phyloP scores from a whole-genome alignment of 148 eudicot species.

The Selenicereus undatus region DNA sequence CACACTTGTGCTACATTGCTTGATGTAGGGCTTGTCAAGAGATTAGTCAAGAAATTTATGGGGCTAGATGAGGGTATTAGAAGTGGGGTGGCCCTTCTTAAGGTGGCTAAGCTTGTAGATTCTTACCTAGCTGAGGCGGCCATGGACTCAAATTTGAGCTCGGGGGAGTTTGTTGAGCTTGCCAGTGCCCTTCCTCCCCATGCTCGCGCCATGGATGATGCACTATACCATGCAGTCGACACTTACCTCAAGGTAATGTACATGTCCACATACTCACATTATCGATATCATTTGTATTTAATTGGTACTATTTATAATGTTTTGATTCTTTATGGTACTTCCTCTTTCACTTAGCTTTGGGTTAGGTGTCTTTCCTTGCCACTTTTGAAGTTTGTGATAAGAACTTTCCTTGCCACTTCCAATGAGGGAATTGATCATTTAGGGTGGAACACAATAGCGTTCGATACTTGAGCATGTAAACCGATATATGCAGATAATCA shows the following conservation, averaged over 20 bases:
- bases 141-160: constrained; percentile 47
- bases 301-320: not conserved
- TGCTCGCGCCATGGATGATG: constrained; percentile 66
- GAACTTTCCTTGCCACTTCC: not conserved
- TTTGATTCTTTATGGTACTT: not conserved
- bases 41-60: constrained; percentile 56
- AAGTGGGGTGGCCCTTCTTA: constrained; percentile 47
- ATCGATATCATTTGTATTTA: too few species aligned
- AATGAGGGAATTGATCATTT: too few species aligned
- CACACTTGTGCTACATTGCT: constrained; percentile 63
- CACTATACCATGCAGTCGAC: constrained; percentile 78
- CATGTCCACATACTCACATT: not conserved
- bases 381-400: too few species aligned
- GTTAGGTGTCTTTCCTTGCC: not conserved
- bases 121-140: constrained; percentile 73
- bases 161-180: constrained; percentile 56
- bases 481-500: not conserved
- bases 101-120: constrained; percentile 75
- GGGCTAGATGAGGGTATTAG: constrained; percentile 44
- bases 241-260: constrained; percentile 67
- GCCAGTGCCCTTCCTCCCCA: constrained; percentile 70
- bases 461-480: not conserved
- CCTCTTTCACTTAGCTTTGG: not conserved
- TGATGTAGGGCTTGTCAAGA: constrained; percentile 57
- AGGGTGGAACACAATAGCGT: too few species aligned